Conservation (phyloP, 257 asterid genomes). For the Schizonepeta tenuifolia region DNA sequence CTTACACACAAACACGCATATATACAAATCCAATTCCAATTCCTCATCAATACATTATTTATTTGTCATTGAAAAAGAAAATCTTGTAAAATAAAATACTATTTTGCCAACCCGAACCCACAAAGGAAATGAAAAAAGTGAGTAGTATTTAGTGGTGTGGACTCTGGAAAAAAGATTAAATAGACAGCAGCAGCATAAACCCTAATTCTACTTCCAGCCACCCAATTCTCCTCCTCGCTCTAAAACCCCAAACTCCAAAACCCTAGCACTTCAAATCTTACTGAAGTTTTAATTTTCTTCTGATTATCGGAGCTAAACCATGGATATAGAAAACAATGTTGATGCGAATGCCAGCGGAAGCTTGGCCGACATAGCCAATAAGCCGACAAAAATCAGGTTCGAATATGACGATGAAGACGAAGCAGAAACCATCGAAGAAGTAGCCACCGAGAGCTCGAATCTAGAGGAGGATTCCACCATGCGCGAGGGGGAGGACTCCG, state of each 20-base stretch:
- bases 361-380: neutral
- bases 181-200: constrained; percentile 15
- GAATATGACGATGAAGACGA: constrained; percentile 45
- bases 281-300: neutral
- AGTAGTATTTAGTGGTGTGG: neutral
- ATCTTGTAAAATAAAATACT: too few relatives aligned
- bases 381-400: constrained; percentile 45
- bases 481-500: constrained; percentile 59
- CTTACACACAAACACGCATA: too few relatives aligned
- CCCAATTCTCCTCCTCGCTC: constrained; percentile 24
- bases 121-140: neutral
- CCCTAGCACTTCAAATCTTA: neutral
- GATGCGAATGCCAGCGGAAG: constrained; percentile 24
- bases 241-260: constrained; percentile 31
- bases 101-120: too few relatives aligned
- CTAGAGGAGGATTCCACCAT: constrained; percentile 70
- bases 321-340: constrained; percentile 33
- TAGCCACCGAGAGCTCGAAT: constrained; percentile 60
- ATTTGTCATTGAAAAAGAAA: too few relatives aligned
- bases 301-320: neutral
- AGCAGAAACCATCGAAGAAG: constrained; percentile 52
- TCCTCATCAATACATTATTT: too few relatives aligned
- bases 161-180: neutral
- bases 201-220: constrained; percentile 36
- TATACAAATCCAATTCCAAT: too few relatives aligned